Evolutionary conservation across 306 rosid species (phyloP).

Genomic region (Mimosa bimucronata): DNA sequence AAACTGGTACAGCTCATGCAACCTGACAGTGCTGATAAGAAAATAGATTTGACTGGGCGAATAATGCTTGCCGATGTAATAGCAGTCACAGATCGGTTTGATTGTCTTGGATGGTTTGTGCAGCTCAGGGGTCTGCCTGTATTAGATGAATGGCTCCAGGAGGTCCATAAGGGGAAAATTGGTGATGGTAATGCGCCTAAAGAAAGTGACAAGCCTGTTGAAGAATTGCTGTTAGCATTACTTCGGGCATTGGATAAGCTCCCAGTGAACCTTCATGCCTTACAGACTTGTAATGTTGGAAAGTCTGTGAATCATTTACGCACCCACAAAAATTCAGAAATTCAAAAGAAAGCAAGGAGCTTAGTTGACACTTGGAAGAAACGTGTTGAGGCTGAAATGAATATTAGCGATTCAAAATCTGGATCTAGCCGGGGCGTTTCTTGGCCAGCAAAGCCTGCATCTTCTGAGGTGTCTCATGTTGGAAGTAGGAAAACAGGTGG

Average conservation of each 20-base stretch:
- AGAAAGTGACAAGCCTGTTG: slow-evolving; percentile 74
- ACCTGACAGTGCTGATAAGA: slow-evolving; percentile 69
- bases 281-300: slow-evolving; percentile 84
- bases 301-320: slow-evolving; percentile 90
- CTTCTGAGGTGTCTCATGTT: slow-evolving; percentile 63
- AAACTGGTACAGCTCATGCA: slow-evolving; percentile 80
- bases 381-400: slow-evolving; percentile 93
- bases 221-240: slow-evolving; percentile 80
- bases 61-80: slow-evolving; percentile 75
- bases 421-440: slow-evolving; percentile 61
- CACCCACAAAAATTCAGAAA: slow-evolving; percentile 74
- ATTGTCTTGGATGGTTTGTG: slow-evolving; percentile 77
- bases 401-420: slow-evolving; percentile 66
- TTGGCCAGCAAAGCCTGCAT: slow-evolving; percentile 61
- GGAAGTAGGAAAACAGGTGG: slow-evolving; percentile 63
- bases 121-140: slow-evolving; percentile 76
- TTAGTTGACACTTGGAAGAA: slow-evolving; percentile 93
- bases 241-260: slow-evolving; percentile 93
- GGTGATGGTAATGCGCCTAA: slow-evolving; percentile 61
- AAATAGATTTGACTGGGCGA: slow-evolving; percentile 77
- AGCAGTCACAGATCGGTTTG: slow-evolving; percentile 72
- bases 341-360: slow-evolving; percentile 85
- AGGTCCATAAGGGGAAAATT: slow-evolving; percentile 78
- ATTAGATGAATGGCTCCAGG: slow-evolving; percentile 92
- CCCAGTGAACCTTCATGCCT: slow-evolving; percentile 82